Conservation (phyloP, 495 filamentous ascomycete species). For the Aspergillus incahuasiensis region DNA sequence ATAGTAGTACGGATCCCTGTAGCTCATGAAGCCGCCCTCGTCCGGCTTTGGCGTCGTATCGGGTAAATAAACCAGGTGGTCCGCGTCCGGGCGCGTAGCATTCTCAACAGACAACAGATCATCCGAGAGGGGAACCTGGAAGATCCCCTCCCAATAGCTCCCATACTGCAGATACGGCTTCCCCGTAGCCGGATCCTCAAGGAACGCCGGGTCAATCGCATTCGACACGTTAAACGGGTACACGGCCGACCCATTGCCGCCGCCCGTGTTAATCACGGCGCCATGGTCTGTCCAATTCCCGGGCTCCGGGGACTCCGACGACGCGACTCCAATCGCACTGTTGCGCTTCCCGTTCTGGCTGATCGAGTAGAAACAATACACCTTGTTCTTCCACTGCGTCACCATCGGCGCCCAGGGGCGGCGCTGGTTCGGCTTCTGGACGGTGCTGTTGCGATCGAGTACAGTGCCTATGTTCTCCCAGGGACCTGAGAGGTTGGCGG, state of each 20-base stretch:
- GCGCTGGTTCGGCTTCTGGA: conserved; percentile 31
- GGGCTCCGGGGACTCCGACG: conserved; percentile 50
- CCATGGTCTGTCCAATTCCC: conserved; percentile 54
- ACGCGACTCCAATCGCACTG: conserved; percentile 69
- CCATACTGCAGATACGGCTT: conserved; percentile 61
- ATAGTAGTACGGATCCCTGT: conserved; percentile 58
- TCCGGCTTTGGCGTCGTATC: conserved; percentile 35
- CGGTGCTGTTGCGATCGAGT: conserved; percentile 31
- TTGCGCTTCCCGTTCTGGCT: conserved; percentile 57
- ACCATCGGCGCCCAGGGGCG: conserved; percentile 62
- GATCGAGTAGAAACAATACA: conserved; percentile 72
- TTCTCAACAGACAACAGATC: conserved; percentile 37
- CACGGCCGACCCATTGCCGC: conserved; percentile 36
- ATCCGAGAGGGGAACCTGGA: conserved; percentile 54
- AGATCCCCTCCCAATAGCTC: conserved; percentile 69
- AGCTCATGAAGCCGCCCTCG: conserved; percentile 61
- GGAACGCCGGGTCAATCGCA: conserved; percentile 66
- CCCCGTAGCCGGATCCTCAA: conserved; percentile 40
- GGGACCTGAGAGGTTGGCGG: conserved; percentile 34
- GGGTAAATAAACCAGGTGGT: conserved; percentile 42
- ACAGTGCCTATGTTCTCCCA: conserved; percentile 41
- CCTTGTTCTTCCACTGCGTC: conserved; percentile 46
- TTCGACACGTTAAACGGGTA: conserved; percentile 56
- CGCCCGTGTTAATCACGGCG: conserved; percentile 37
- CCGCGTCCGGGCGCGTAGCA: conserved; percentile 37